These are phyloP conservation scores for Lathyrus aphaca DNA, from an alignment of 306 rosid species.

Conservation along the genomic window DNA sequence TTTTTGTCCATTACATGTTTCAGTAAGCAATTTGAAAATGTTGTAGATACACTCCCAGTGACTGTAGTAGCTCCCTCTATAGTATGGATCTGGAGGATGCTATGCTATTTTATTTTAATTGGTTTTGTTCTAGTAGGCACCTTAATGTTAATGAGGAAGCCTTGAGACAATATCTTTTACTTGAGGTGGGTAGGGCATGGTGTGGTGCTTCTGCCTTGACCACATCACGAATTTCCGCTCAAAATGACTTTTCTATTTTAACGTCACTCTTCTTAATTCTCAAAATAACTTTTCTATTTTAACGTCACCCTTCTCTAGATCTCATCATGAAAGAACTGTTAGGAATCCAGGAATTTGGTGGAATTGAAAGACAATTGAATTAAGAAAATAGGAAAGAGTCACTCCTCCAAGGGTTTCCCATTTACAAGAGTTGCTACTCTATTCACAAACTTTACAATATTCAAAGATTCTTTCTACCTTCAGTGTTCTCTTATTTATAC, in stretches of 20 bases:
- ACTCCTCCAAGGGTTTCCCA: no score
- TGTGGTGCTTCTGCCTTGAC: background rate
- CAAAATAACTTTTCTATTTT: background rate
- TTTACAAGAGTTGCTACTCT: no score
- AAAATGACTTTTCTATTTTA: background rate
- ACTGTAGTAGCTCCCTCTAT: constrained; percentile 14
- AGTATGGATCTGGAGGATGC: constrained; percentile 4
- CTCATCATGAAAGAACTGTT: background rate
- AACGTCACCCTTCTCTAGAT: background rate
- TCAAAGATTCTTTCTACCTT: no score
- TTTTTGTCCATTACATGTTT: background rate
- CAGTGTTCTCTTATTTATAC: no score
- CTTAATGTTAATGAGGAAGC: constrained; percentile 1
- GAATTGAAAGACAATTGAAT: no score
- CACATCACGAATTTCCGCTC: background rate
- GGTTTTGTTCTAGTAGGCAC: constrained; percentile 7
- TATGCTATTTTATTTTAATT: constrained; percentile 12
- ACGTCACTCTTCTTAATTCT: background rate
- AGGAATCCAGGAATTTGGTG: no score
- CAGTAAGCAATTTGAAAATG: constrained; percentile 9
- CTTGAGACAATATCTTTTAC: constrained; percentile 9
- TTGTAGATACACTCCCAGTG: background rate
- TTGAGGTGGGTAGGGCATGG: background rate
- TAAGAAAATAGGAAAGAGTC: no score
- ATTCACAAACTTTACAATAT: no score